Evolutionary conservation across 2,329 filamentous ascomycete genomes (phyloP).

Genomic region (Penicillium sp.): DNA sequence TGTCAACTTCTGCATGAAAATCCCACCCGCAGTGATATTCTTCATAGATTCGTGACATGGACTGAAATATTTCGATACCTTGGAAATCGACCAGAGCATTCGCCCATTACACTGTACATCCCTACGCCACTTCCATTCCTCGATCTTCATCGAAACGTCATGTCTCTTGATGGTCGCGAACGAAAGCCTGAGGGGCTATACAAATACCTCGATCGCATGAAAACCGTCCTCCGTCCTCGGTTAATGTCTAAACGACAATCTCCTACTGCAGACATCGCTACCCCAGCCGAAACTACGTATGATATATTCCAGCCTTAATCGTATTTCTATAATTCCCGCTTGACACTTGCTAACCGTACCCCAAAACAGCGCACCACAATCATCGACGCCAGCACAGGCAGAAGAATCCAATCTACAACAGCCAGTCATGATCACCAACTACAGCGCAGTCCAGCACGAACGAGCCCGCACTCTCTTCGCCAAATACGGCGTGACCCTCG

Average conservation of each 20-base stretch:
- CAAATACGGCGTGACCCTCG: slow-evolving; percentile 48
- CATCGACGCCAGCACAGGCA: slow-evolving; percentile 7
- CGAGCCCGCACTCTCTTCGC: slow-evolving; percentile 47
- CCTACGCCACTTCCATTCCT: slow-evolving; percentile 10
- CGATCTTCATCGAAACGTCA: slow-evolving; percentile 18
- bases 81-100: slow-evolving; percentile 13
- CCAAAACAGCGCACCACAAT: background rate
- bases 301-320: background rate
- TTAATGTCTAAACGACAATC: slow-evolving; percentile 32
- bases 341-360: background rate
- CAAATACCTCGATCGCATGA: slow-evolving; percentile 43
- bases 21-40: background rate
- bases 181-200: slow-evolving; percentile 36
- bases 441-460: slow-evolving; percentile 43
- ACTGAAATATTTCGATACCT: slow-evolving; percentile 15
- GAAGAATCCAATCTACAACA: slow-evolving; percentile 8
- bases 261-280: slow-evolving; percentile 17
- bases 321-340: background rate
- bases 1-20: slow-evolving; percentile 5
- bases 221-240: slow-evolving; percentile 36
- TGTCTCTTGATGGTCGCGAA: slow-evolving; percentile 26
- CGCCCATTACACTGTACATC: slow-evolving; percentile 10
- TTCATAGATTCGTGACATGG: background rate
- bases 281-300: slow-evolving; percentile 21
- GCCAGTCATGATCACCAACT: slow-evolving; percentile 30